Base-by-base conservation (phyloP, 148 eudicot genomes). In the Tetragonia tetragonoides region DNA sequence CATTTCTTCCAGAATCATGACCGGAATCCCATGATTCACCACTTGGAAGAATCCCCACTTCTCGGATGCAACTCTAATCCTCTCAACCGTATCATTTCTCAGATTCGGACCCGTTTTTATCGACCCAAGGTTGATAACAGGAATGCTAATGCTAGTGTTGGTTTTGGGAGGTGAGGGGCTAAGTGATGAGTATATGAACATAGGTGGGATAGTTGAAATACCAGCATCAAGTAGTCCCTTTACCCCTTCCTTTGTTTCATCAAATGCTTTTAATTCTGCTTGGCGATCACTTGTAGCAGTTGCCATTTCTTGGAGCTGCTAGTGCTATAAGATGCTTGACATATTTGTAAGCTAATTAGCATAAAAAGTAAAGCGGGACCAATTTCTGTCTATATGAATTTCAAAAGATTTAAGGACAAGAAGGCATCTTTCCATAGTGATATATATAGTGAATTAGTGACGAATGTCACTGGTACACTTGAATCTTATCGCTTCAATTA, bases 191-290 rank as follows among this genome's bases (percentile, higher is more conserved):
- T 72, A 74, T 37, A 82, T 76, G 72, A 85, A 85, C 11, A 85
- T 85, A 1, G 72, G 24, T 3, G 87, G 85, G 12, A 85, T 37
- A 16, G 75, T 72, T 2, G 81, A 41, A 10, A 85, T 46, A 5
- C 85, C 85, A 16, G 83, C 80, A 70, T 84, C 87, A 17, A 72
- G 78, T 15, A 87, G 81, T 5, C 89, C 89, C 67, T 87, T 87
- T 7, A 80, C 89, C 7, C 89, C 89, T 3, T 69, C 38, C 51
- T 84, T 87, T 16, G 87, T 82, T n/a, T 82, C 84, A 49, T 87
- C 89, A 38, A 87, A 83, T 20, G 85, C 87, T 70, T 74, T 75
- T 20, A 82, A 23, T 39, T 85, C 79, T 41, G 74, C 60, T 74
- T 41, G n/a, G 16, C 68, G 73, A 42, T 74, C 81, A 41, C 28